phyloP scores from a whole-genome alignment of 192 early-diverging fungal species.

The Coemansia sp. region DNA sequence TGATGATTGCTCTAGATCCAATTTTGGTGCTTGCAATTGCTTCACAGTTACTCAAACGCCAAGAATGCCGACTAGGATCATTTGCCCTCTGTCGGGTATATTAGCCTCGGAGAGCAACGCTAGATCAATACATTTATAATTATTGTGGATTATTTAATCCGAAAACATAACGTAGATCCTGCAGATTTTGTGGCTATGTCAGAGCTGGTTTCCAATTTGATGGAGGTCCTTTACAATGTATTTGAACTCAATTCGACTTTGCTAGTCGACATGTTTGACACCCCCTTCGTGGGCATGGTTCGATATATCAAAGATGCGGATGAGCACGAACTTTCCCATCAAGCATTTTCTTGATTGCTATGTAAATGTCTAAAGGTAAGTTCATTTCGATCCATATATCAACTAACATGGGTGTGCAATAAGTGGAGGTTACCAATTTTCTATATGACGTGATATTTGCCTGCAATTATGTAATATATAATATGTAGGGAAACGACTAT shows the following conservation, averaged over 20 bases:
- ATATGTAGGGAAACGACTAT: constrained; percentile 6
- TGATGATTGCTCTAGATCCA: too few species aligned
- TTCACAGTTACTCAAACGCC: background rate
- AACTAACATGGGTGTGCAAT: background rate
- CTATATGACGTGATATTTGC: too few species aligned
- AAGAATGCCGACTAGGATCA: background rate
- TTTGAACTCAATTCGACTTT: background rate
- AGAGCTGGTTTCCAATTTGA: background rate
- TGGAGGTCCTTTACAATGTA: background rate
- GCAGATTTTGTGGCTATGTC: background rate
- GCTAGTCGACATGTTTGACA: constrained; percentile 8
- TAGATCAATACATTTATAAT: background rate
- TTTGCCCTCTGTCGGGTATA: background rate
- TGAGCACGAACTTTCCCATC: background rate
- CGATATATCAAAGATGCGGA: background rate
- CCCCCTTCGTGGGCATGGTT: background rate
- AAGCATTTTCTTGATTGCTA: background rate
- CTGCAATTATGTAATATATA: too few species aligned
- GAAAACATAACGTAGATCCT: too few species aligned
- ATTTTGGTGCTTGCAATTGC: background rate
- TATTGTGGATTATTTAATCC: too few species aligned
- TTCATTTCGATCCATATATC: too few species aligned
- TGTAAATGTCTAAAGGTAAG: constrained; percentile 9
- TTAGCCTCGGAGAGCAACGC: background rate
- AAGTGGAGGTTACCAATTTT: background rate